These are phyloP conservation scores for Hypoxylon rubiginosum DNA, from an alignment of 2,329 filamentous ascomycete species.

Conservation along the genomic window DNA sequence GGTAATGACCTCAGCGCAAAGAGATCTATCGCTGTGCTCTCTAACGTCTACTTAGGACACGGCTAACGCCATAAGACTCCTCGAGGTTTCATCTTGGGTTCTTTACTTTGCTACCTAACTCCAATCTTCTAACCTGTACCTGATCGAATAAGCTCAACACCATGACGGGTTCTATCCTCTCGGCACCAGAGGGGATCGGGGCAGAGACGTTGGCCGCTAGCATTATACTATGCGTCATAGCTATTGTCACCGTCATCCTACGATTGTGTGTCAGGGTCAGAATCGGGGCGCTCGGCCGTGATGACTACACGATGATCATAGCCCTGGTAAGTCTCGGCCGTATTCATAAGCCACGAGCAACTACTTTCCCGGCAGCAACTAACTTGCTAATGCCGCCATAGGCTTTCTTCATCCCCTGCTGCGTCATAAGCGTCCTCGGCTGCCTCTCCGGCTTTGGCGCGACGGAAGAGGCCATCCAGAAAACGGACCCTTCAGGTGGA, in stretches of 20 bases:
- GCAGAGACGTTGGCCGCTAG: constrained; percentile 7
- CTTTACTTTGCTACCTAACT: background rate
- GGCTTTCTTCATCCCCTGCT: constrained; percentile 28
- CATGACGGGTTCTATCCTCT: constrained; percentile 1
- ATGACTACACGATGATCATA: constrained; percentile 33
- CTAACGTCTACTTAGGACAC: no score
- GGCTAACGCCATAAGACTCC: no score
- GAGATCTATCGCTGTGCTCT: background rate
- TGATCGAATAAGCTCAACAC: background rate
- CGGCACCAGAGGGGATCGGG: constrained; percentile 11
- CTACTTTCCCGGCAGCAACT: background rate
- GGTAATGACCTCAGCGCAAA: constrained; percentile 4
- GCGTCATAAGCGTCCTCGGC: constrained; percentile 15
- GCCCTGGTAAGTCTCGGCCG: constrained; percentile 20
- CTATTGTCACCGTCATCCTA: constrained; percentile 13
- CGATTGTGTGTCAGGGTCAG: constrained; percentile 25
- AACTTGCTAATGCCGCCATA: background rate
- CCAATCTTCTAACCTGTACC: background rate
- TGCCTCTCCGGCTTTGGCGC: constrained; percentile 33
- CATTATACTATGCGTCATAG: constrained; percentile 3
- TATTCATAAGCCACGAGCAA: background rate
- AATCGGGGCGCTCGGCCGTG: constrained; percentile 28
- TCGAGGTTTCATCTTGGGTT: background rate
- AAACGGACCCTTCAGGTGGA: constrained; percentile 10
- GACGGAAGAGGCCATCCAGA: constrained; percentile 11